Evolutionary conservation across 2,329 filamentous ascomycete genomes (phyloP).

Genomic region (Ceratocystis cubensis): DNA sequence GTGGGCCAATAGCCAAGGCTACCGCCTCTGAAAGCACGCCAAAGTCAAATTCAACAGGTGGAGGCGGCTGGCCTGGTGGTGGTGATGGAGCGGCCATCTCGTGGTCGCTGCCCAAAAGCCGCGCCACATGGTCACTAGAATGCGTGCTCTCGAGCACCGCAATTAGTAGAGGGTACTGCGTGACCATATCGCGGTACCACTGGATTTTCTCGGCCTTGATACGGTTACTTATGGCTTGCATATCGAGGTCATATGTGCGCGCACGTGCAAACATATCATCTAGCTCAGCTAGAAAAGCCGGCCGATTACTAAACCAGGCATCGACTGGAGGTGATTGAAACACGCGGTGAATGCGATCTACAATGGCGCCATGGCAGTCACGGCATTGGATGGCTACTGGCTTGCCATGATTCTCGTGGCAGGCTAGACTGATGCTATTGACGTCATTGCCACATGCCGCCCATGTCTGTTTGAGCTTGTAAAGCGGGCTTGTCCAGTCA

Average conservation of each 20-base stretch:
- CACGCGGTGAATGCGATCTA: conserved; percentile 34
- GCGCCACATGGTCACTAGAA: conserved; percentile 30
- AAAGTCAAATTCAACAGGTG: conserved; percentile 19
- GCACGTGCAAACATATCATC: conserved; percentile 38
- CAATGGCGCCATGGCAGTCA: conserved; percentile 36
- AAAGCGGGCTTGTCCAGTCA: conserved; percentile 21
- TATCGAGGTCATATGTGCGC: conserved; percentile 32
- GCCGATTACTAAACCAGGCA: conserved; percentile 40
- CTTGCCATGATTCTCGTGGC: conserved; percentile 34
- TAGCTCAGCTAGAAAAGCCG: conserved; percentile 38
- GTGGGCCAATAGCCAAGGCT: conserved; percentile 27
- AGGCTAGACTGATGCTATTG: conserved; percentile 33
- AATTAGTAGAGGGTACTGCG: conserved; percentile 31
- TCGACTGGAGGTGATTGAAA: conserved; percentile 23
- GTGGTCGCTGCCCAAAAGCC: conserved; percentile 13
- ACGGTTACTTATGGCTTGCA: conserved; percentile 37
- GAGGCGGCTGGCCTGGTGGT: conserved; percentile 6
- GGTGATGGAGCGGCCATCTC: not conserved
- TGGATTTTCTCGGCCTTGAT: conserved; percentile 40
- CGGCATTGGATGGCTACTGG: conserved; percentile 35
- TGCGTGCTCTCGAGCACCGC: conserved; percentile 25
- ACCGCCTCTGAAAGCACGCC: conserved; percentile 19
- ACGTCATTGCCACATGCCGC: conserved; percentile 33
- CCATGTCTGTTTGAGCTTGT: conserved; percentile 19
- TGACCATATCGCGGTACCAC: conserved; percentile 39